Conservation (phyloP, 1,139 yeast genomes). For the Hyphopichia wangnamkhiaoensis region DNA sequence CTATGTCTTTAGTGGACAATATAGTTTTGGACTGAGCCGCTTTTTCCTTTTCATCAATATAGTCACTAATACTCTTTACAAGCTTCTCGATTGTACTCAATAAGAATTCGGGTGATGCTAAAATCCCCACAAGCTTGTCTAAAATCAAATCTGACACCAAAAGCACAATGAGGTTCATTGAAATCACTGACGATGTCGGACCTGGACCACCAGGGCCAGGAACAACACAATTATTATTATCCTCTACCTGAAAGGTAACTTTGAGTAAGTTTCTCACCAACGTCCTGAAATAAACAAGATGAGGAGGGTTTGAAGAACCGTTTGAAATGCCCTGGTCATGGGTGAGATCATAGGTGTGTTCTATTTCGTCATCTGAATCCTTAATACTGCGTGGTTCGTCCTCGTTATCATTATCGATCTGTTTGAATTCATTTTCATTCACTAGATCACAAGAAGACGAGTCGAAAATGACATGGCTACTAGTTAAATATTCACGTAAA, state of each 20-base stretch:
- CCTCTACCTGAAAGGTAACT: constrained; percentile 15
- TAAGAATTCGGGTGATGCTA: constrained; percentile 33
- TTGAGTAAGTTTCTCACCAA: constrained; percentile 24
- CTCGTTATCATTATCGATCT: background rate
- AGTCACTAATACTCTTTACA: background rate
- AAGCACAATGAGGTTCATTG: constrained; percentile 26
- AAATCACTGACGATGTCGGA: constrained; percentile 29
- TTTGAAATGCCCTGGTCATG: too few relatives aligned
- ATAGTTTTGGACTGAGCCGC: too few relatives aligned
- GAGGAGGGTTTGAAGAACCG: constrained; percentile 4
- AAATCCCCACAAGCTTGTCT: constrained; percentile 25
- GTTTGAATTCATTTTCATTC: background rate
- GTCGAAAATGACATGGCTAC: constrained; percentile 2
- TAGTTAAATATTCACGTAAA: background rate
- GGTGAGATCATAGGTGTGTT: too few relatives aligned
- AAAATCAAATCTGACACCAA: constrained; percentile 39
- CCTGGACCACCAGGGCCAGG: constrained; percentile 1
- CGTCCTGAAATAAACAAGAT: constrained; percentile 25
- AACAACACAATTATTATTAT: constrained; percentile 1
- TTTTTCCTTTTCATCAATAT: background rate
- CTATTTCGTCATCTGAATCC: background rate
- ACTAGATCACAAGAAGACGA: background rate
- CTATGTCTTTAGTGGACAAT: too few relatives aligned
- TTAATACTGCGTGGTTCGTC: too few relatives aligned
- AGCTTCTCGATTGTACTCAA: constrained; percentile 14